Evolutionary conservation across 495 filamentous ascomycete species (phyloP), one percentile per base, ranked within the genome.

Genomic region (Penicillium arizonense): DNA sequence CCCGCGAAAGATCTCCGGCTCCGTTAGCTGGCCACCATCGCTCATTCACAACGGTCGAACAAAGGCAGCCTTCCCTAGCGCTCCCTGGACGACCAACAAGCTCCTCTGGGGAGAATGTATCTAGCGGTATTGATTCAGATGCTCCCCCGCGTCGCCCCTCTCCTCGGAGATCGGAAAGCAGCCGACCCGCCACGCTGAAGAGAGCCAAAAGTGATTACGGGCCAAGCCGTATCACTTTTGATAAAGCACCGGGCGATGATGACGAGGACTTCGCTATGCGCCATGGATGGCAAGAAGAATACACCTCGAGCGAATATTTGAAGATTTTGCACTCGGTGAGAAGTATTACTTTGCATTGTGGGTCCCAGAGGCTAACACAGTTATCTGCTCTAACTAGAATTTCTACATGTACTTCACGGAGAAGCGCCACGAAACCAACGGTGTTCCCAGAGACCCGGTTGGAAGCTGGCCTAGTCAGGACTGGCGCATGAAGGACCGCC

Each of bases 381-480:
- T 14, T 26, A 24, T 21, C 48, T 10, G 24, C 23, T 30, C 1
- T 5, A 18, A 18, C 21, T 56, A 78, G 72, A 76, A 74, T 52
- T 97, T 96, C 81, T 97, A 93, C 74, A 96, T 97, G 92, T 99
- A 97, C 70, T 99, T 88, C 66, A 96, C 91, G 41, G 94, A 97
- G 66, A 97, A 97, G 68, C 86, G 91, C 23, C 94, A 97, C 67
- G 94, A 97, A 66, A 94, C 90, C n/a, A 90, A 91, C 33, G 95
- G 94, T 14, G 89, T 94, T 49, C 91, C 95, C 9, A 87, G 92
- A 65, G 79, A 80, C 35, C 77, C 80, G 14, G 73, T 72, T 14
- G 76, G 75, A 43, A 77, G 72, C 48, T 80, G 79, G 70, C 82
- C 81, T 4, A 82, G 93, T 11, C 85, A 92, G 63, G 93, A 97